Evolutionary conservation across 768 basidiomycete genomes (phyloP), one percentile per base, ranked within the genome.

Genomic region (Russula lepida): DNA sequence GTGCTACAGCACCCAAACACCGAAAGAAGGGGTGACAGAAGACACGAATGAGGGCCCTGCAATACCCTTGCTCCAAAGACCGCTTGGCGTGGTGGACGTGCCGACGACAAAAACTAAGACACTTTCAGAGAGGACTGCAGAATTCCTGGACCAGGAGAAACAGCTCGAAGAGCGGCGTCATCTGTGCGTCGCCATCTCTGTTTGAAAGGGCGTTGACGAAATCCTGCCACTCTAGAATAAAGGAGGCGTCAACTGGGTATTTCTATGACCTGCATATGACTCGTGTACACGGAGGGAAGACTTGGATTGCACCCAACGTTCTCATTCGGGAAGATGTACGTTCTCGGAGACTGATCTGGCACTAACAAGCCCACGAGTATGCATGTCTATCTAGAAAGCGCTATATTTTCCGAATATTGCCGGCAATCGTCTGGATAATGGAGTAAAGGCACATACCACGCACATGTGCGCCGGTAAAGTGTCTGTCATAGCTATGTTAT

Each of bases 261-360:
- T 98, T 92, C 68, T 80, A 88, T 55, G 95, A 98, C 70, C 77
- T 86, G 43, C 89, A 90, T 68, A 84, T 86, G 70, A 88, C 90
- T 1, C 77, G 87, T 54, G 79, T 79, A 46, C 83, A 92, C 67
- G 94, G 92, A 17, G 95, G 95, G 17, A 98, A 98, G 75, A 88
- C 89, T 9, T 98, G 92, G 93, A 82, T 93, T 54, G 94, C 93
- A 12, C 95, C 94, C 1, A 84, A 81, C 23, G 88, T 89, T 23
- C 78, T 98, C 67, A 93, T 98, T 64, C 84, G 85, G 30, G 90
- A 93, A 75, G 92, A 95, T 66, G 95, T 95, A 69, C 66, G 89
- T 79, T 47, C 50, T 28, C 48, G 13, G 1, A 15, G 27, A 28
- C 21, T 37, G 13, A 47, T 35, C 27, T 52, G 21, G 39, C 11